phyloP scores from a whole-genome alignment of 2,329 filamentous ascomycete species.

The Exserohilum turcica region DNA sequence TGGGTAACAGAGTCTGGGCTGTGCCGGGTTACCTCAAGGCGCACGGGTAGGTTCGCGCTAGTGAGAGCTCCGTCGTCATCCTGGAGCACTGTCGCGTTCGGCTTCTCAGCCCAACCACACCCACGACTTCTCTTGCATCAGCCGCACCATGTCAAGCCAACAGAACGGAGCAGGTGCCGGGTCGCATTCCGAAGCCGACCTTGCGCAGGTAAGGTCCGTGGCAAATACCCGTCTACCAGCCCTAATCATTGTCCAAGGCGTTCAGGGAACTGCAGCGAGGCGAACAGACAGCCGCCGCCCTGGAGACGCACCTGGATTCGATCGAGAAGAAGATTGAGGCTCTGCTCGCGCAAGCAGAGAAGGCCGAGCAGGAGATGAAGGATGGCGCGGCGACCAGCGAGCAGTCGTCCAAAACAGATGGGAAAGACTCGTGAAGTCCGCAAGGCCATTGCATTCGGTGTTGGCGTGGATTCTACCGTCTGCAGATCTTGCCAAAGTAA shows the following conservation, averaged over 20 bases:
- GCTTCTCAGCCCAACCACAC: slow-evolving; percentile 13
- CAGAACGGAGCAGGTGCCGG: slow-evolving; percentile 34
- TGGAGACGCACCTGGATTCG: slow-evolving; percentile 60
- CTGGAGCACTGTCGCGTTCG: slow-evolving; percentile 18
- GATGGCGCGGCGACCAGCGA: slow-evolving; percentile 22
- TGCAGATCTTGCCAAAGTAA: not conserved
- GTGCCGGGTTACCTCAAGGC: slow-evolving; percentile 26
- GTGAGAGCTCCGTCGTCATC: slow-evolving; percentile 35
- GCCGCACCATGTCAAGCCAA: slow-evolving; percentile 37
- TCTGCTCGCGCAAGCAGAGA: slow-evolving; percentile 56
- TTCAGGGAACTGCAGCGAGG: slow-evolving; percentile 59
- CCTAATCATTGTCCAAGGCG: slow-evolving; percentile 47
- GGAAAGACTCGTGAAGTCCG: slow-evolving; percentile 20
- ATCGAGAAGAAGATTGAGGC: slow-evolving; percentile 63
- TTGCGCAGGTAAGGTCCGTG: slow-evolving; percentile 37
- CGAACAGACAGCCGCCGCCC: slow-evolving; percentile 59
- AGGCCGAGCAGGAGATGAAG: slow-evolving; percentile 43
- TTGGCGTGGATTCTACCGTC: not conserved
- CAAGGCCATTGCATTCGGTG: not conserved
- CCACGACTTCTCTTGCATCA: slow-evolving; percentile 15
- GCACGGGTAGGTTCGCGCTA: slow-evolving; percentile 34
- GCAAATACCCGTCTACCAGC: not conserved
- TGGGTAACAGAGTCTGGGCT: slow-evolving; percentile 27
- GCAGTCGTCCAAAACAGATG: slow-evolving; percentile 18
- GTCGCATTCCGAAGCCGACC: slow-evolving; percentile 38